Percentiles rank a stretch among this genome's conserved stretches.
These are phyloP conservation scores for Diaporthe ilicicola DNA, from an alignment of 2,329 filamentous ascomycete species.

Conservation along the genomic window DNA sequence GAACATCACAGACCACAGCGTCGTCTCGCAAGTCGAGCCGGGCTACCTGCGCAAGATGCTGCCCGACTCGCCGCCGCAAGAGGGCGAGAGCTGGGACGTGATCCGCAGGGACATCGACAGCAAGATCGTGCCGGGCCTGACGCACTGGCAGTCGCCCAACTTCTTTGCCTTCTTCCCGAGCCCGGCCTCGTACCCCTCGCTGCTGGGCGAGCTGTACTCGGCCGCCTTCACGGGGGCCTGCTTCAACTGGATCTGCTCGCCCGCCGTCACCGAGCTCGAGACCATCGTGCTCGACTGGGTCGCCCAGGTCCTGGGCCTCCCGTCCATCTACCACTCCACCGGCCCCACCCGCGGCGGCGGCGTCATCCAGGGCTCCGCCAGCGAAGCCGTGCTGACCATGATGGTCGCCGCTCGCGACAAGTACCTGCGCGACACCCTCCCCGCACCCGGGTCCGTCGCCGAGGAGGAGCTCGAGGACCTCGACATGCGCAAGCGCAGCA, in stretches of 20 bases:
- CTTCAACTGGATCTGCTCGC: constrained; percentile 97
- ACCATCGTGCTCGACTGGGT: constrained; percentile 94
- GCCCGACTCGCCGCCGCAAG: constrained; percentile 69
- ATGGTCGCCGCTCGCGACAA: constrained; percentile 89
- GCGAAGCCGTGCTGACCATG: constrained; percentile 85
- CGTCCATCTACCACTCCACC: constrained; percentile 76
- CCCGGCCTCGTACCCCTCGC: constrained; percentile 80
- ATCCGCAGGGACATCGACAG: constrained; percentile 86
- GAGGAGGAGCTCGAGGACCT: constrained; percentile 73
- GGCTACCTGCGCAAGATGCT: constrained; percentile 87
- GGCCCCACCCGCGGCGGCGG: constrained; percentile 79
- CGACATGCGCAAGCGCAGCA: constrained; percentile 70
- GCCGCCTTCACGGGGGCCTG: constrained; percentile 88
- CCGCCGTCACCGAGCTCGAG: constrained; percentile 91
- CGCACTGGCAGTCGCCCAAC: constrained; percentile 91
- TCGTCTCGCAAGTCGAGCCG: constrained; percentile 80
- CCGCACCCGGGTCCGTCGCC: constrained; percentile 49
- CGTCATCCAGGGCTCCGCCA: constrained; percentile 93
- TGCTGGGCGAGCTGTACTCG: constrained; percentile 92
- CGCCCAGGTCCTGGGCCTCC: constrained; percentile 77
- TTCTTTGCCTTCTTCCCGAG: constrained; percentile 98
- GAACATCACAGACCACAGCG: constrained; percentile 72
- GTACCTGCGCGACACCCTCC: constrained; percentile 70
- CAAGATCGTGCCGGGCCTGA: constrained; percentile 91
- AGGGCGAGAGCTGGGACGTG: constrained; percentile 76